Evolutionary conservation across 2,329 filamentous ascomycete genomes (phyloP).

Genomic region (Dothistroma pini): DNA sequence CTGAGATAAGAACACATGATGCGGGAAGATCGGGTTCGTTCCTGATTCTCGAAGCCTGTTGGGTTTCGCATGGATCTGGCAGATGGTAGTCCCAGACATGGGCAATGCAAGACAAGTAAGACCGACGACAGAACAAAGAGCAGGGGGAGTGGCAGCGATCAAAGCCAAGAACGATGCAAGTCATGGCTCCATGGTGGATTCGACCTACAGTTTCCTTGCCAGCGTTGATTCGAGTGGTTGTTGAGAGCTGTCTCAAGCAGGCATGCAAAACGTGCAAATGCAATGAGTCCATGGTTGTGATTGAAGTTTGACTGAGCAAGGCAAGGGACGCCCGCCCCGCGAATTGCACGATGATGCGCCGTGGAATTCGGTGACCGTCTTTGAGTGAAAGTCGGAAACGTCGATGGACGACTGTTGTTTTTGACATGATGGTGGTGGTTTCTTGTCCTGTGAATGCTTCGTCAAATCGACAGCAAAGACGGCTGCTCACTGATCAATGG

Average conservation of each 20-base stretch:
- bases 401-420: background rate
- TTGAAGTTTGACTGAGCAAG: background rate
- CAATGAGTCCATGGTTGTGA: background rate
- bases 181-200: background rate
- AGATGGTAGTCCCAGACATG: background rate
- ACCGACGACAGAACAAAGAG: background rate
- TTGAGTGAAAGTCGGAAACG: background rate
- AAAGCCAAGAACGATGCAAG: background rate
- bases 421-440: background rate
- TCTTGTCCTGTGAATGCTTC: background rate
- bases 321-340: background rate
- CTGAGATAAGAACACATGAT: constrained; percentile 1
- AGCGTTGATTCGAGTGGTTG: background rate
- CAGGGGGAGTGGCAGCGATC: background rate
- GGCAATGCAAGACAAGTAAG: background rate
- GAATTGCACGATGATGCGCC: background rate
- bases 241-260: constrained; percentile 4
- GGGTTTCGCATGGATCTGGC: background rate
- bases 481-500: too few species aligned
- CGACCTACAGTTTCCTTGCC: background rate
- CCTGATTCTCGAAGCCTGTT: background rate
- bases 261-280: constrained; percentile 1
- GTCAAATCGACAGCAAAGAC: background rate
- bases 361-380: background rate
- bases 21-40: background rate